A percentile compares a stretch with the other conserved stretches of the same genome.
phyloP scores from a whole-genome alignment of 2,329 filamentous ascomycete genomes.

The Zymoseptoria brevis region DNA sequence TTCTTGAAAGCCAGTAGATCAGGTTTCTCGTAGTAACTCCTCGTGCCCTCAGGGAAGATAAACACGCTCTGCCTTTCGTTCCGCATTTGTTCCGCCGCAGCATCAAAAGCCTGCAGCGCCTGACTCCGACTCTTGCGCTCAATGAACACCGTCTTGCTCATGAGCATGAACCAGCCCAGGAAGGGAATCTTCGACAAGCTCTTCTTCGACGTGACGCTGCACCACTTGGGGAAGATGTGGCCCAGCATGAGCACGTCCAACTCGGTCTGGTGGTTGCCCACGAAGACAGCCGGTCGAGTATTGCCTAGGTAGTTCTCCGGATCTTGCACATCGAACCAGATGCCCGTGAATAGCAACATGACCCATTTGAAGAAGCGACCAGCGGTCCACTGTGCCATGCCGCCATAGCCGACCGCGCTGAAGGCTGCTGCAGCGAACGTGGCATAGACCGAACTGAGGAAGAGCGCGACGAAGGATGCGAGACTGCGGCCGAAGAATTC shows the following conservation, averaged over 20 bases:
- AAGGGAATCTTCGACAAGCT: constrained; percentile 72
- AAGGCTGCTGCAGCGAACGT: constrained; percentile 65
- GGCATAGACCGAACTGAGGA: constrained; percentile 57
- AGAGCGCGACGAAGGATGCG: constrained; percentile 34
- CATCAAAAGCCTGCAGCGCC: constrained; percentile 75
- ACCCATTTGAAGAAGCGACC: constrained; percentile 70
- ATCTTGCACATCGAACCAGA: constrained; percentile 63
- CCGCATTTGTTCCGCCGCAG: constrained; percentile 73
- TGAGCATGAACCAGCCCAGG: constrained; percentile 83
- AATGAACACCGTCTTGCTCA: constrained; percentile 90
- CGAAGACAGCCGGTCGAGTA: constrained; percentile 75
- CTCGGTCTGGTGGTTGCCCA: constrained; percentile 90
- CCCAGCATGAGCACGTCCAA: constrained; percentile 91
- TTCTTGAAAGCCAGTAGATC: constrained; percentile 94
- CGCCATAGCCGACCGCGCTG: constrained; percentile 61
- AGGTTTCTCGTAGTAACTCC: constrained; percentile 78
- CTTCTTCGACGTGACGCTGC: constrained; percentile 86
- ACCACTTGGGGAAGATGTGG: constrained; percentile 80
- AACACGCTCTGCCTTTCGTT: constrained; percentile 60
- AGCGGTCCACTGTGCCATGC: constrained; percentile 77
- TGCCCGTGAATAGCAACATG: constrained; percentile 68
- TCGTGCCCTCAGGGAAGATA: constrained; percentile 87
- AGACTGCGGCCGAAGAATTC: constrained; percentile 60
- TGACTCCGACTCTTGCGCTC: constrained; percentile 78
- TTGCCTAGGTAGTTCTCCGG: constrained; percentile 26